phyloP scores from a whole-genome alignment of 805 yeast species.

The Grigorovia jiainica region DNA sequence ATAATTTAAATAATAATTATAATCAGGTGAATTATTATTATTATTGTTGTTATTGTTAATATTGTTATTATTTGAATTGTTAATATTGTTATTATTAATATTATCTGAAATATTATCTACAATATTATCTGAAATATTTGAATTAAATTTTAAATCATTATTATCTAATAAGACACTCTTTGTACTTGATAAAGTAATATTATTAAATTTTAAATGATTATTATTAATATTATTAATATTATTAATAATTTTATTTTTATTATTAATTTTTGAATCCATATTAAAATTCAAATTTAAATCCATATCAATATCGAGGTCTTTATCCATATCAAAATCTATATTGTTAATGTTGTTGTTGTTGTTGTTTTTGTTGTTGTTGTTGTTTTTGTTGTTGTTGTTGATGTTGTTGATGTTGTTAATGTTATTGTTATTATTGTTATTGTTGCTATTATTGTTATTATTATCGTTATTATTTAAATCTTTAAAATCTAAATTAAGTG shows the following conservation, averaged over 20 bases:
- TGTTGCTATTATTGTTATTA: no score
- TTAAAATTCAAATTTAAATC: no score
- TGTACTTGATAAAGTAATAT: background rate
- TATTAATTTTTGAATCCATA: no score
- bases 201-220: background rate
- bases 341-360: no score
- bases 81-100: background rate
- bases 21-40: conserved; percentile 1
- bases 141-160: background rate
- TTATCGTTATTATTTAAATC: background rate
- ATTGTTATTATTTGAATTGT: background rate
- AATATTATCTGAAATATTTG: background rate
- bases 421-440: no score
- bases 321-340: background rate
- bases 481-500: background rate
- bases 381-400: no score
- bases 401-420: no score
- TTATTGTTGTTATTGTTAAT: background rate
- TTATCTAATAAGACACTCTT: background rate
- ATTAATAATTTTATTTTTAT: background rate
- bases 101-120: background rate
- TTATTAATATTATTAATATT: background rate
- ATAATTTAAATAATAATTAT: conserved; percentile 3
- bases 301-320: background rate
- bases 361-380: no score